Evolutionary conservation across 129 eudicot species (phyloP), one percentile per base, ranked within the genome.

Genomic region (Scalesia atractyloides): DNA sequence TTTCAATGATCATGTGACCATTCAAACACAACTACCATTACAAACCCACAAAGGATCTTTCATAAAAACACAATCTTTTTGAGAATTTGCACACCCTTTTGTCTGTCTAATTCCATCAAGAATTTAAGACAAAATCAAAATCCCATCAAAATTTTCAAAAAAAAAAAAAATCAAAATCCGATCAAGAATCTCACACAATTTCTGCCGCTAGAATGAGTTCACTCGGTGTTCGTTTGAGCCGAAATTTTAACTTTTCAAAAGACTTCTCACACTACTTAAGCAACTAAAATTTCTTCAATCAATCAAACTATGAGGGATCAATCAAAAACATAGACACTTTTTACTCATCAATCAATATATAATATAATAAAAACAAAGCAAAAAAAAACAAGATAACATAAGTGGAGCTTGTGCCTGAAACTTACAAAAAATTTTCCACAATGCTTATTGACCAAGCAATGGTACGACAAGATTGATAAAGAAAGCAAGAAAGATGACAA

Each of bases 401-500:
- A 34, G 68, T 36, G 68, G 49, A 63, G 47, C 68, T 86, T 86
- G 82, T 68, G 79, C 76, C 72, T 81, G 69, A 84, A 81, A 79
- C 84, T 61, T 80, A 22, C 48, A 49, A 75, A 76, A 65, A 67
- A 48, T 78, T 76, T 76, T 46, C 69, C 69, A 74, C 48, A 69
- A 73, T 60, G 73, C 87, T 83, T 83, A 71, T 77, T 82, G 61
- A 71, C 77, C 65, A 83, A 86, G 87, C 61, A 81, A 76, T 63
- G 46, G 41, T n/a, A 59, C 69, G 70, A 44, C 54, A 56, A 14
- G 36, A 56, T 10, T 59, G 19, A 73, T 46, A 59, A 22, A 44
- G 64, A 70, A 73, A 65, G 66, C 34, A 30, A 30, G 34, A 30
- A 68, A 34, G 74, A 73, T 24, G 43, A 62, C 72, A 80, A 60